phyloP scores from a whole-genome alignment of 2,329 filamentous ascomycete species.

The Diplodia seriata region DNA sequence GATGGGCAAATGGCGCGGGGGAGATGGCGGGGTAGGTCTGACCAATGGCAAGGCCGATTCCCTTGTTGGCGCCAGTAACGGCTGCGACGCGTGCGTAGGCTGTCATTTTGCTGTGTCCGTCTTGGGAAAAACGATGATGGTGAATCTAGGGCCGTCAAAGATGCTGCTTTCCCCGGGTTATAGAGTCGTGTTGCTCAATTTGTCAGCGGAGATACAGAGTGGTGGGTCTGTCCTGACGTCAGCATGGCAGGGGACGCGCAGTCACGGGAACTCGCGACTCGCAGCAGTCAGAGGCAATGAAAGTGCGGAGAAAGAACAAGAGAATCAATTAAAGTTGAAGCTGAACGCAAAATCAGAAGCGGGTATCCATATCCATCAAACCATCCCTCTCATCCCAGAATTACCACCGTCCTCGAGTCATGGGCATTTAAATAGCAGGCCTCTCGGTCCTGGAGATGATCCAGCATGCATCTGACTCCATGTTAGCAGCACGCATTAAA shows the following conservation, averaged over 20 bases:
- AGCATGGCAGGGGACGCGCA: neutral
- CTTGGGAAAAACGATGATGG: too few species aligned
- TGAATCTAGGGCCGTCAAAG: neutral
- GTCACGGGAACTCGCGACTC: neutral
- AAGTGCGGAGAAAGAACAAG: too few species aligned
- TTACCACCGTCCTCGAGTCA: neutral
- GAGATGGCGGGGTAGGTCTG: slow-evolving; percentile 28
- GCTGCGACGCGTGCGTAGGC: slow-evolving; percentile 54
- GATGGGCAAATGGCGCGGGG: neutral
- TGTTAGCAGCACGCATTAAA: neutral
- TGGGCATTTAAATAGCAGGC: neutral
- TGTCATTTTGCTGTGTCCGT: slow-evolving; percentile 35
- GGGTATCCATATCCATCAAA: slow-evolving; percentile 6
- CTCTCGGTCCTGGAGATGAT: slow-evolving; percentile 37
- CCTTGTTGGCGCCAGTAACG: slow-evolving; percentile 64
- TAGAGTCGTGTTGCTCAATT: neutral
- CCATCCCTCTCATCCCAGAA: neutral
- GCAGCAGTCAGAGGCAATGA: neutral
- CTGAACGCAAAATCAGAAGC: neutral
- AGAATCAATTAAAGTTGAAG: neutral
- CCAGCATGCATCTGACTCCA: slow-evolving; percentile 37
- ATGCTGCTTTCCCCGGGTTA: neutral
- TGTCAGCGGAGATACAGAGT: neutral
- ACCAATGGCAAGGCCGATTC: slow-evolving; percentile 58
- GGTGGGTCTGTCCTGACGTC: neutral